Evolutionary conservation across 2,329 filamentous ascomycete genomes (phyloP).

Genomic region (Hymenoscyphus occultus): DNA sequence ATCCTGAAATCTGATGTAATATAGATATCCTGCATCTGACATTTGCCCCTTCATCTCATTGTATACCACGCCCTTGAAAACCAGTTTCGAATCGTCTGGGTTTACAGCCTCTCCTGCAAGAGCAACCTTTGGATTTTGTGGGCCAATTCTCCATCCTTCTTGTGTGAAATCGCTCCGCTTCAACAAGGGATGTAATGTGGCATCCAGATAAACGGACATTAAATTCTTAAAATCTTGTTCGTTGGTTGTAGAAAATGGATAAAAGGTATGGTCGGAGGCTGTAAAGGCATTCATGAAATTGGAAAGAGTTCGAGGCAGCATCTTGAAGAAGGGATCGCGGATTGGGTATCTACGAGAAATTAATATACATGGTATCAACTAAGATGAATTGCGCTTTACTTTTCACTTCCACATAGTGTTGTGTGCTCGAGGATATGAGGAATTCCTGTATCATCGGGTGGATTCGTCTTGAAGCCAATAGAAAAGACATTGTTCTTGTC

Average conservation of each 20-base stretch:
- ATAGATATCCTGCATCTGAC: slow-evolving; percentile 94
- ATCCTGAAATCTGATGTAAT: slow-evolving; percentile 93
- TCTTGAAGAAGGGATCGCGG: slow-evolving; percentile 98
- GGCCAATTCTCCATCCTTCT: slow-evolving; percentile 94
- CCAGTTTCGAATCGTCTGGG: slow-evolving; percentile 62
- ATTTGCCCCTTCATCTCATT: slow-evolving; percentile 99
- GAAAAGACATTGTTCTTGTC: slow-evolving; percentile 99
- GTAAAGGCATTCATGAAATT: slow-evolving; percentile 99
- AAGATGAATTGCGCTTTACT: slow-evolving; percentile 50
- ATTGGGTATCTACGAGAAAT: slow-evolving; percentile 75
- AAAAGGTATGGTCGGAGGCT: slow-evolving; percentile 92
- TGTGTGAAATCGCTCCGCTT: slow-evolving; percentile 92
- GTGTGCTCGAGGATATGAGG: slow-evolving; percentile 98
- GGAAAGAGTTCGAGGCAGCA: slow-evolving; percentile 95
- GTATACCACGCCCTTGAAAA: slow-evolving; percentile 98
- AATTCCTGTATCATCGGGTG: slow-evolving; percentile 90
- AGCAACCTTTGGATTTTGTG: slow-evolving; percentile 70
- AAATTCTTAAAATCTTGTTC: slow-evolving; percentile 92
- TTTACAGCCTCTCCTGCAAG: slow-evolving; percentile 42
- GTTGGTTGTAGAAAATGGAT: slow-evolving; percentile 97
- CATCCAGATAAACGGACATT: slow-evolving; percentile 94
- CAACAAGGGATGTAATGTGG: slow-evolving; percentile 83
- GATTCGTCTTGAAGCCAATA: slow-evolving; percentile 98
- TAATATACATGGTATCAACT: slow-evolving; percentile 27
- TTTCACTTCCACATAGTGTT: slow-evolving; percentile 90